A percentile compares a stretch with the other conserved stretches of the same genome.
Evolutionary conservation across 805 yeast genomes (phyloP).

Genomic region (Hanseniaspora nectarophila): DNA sequence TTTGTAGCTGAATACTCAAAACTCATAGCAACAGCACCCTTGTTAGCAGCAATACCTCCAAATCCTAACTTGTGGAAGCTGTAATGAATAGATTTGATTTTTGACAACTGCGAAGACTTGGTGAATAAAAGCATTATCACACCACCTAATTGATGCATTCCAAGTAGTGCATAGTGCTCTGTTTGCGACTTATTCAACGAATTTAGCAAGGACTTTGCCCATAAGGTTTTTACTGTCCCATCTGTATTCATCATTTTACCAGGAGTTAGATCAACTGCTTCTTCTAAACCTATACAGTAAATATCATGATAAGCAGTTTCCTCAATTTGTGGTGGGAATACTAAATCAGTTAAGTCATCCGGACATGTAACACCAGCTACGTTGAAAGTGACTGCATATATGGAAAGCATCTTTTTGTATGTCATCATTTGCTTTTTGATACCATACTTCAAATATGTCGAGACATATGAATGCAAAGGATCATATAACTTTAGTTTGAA

Average conservation of each 20-base stretch:
- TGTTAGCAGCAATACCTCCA: conserved; percentile 76
- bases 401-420: conserved; percentile 43
- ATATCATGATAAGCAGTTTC: conserved; percentile 42
- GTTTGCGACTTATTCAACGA: conserved; percentile 32
- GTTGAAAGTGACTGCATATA: conserved; percentile 80
- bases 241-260: conserved; percentile 77
- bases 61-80: conserved; percentile 81
- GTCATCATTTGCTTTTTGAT: conserved; percentile 41
- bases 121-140: conserved; percentile 59
- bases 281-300: conserved; percentile 77
- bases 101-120: conserved; percentile 38
- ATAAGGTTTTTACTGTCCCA: conserved; percentile 42
- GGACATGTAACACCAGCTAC: conserved; percentile 57
- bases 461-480: conserved; percentile 75
- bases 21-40: conserved; percentile 70
- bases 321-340: conserved; percentile 43
- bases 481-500: conserved; percentile 61
- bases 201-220: conserved; percentile 53
- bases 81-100: conserved; percentile 53
- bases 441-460: conserved; percentile 43
- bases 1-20: conserved; percentile 53
- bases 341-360: conserved; percentile 60
- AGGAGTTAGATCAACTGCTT: conserved; percentile 70
- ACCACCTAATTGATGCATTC: conserved; percentile 82
- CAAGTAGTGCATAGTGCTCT: conserved; percentile 42